These are phyloP conservation scores for Ziziphus jujuba DNA, from an alignment of 306 rosid genomes.

Conservation along the genomic window DNA sequence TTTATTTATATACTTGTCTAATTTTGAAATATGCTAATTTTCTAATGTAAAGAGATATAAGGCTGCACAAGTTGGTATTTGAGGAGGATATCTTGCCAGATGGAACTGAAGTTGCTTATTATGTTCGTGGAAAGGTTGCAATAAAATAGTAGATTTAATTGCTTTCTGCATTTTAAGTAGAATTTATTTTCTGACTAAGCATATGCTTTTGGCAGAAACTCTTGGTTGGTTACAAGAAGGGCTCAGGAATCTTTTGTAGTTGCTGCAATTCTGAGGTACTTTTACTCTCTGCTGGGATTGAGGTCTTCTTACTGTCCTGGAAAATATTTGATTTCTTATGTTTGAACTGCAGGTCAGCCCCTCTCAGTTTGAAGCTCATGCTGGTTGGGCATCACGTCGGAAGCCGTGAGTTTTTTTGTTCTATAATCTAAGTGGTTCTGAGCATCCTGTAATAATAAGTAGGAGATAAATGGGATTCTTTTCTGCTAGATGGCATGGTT, in stretches of 20 bases:
- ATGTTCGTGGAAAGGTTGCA: slow-evolving; percentile 73
- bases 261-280: slow-evolving; percentile 78
- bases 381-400: slow-evolving; percentile 91
- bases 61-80: slow-evolving; percentile 87
- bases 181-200: slow-evolving; percentile 26
- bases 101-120: slow-evolving; percentile 85
- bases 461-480: not conserved
- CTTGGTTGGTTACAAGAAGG: slow-evolving; percentile 74
- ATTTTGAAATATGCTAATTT: slow-evolving; percentile 1
- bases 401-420: slow-evolving; percentile 79
- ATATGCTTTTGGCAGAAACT: slow-evolving; percentile 53
- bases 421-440: not conserved
- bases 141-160: slow-evolving; percentile 5
- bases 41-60: slow-evolving; percentile 59
- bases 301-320: slow-evolving; percentile 9
- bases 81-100: slow-evolving; percentile 73
- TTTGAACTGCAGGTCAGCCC: slow-evolving; percentile 70
- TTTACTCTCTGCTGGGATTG: slow-evolving; percentile 12
- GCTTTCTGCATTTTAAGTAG: slow-evolving; percentile 9
- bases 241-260: slow-evolving; percentile 65
- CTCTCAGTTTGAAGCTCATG: slow-evolving; percentile 93
- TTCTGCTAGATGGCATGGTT: slow-evolving; percentile 5
- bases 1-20: slow-evolving; percentile 4
- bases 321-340: slow-evolving; percentile 12
- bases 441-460: slow-evolving; percentile 17